Evolutionary conservation across 257 asterid genomes (phyloP).

Genomic region (Thymus quinquecostatus): DNA sequence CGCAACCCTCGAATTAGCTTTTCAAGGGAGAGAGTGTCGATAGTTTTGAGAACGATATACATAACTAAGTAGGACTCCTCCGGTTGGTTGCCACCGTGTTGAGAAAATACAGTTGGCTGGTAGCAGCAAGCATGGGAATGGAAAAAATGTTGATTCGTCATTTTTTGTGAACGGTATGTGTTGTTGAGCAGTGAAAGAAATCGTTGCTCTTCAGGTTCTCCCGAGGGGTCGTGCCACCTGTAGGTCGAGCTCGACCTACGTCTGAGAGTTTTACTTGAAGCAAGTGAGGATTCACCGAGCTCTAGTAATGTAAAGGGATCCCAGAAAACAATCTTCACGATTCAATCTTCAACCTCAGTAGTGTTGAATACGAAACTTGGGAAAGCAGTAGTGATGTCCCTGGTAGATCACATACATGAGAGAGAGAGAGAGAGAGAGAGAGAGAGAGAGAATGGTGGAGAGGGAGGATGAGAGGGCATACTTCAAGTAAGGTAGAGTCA

Average conservation of each 20-base stretch:
- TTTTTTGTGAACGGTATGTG: not conserved
- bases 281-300: not conserved
- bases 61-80: too few species aligned
- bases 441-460: not conserved
- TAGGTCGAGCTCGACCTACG: too few species aligned
- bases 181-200: not conserved
- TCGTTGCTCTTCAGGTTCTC: not conserved
- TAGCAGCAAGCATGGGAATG: not conserved
- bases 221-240: too few species aligned
- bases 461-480: constrained; percentile 31
- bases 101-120: not conserved
- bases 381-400: constrained; percentile 67
- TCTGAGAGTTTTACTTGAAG: too few species aligned
- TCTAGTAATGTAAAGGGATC: constrained; percentile 14
- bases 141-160: not conserved
- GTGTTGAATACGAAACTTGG: constrained; percentile 77
- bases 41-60: too few species aligned
- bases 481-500: constrained; percentile 91
- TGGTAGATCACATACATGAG: constrained; percentile 34
- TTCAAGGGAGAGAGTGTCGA: too few species aligned
- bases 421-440: not conserved
- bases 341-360: constrained; percentile 67
- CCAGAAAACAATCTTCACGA: constrained; percentile 8
- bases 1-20: too few species aligned
- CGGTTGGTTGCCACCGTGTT: too few species aligned